Percentiles rank a stretch among this genome's conserved stretches.
Conservation (phyloP, 163 green algal species). For the Scenedesmus sp. region DNA sequence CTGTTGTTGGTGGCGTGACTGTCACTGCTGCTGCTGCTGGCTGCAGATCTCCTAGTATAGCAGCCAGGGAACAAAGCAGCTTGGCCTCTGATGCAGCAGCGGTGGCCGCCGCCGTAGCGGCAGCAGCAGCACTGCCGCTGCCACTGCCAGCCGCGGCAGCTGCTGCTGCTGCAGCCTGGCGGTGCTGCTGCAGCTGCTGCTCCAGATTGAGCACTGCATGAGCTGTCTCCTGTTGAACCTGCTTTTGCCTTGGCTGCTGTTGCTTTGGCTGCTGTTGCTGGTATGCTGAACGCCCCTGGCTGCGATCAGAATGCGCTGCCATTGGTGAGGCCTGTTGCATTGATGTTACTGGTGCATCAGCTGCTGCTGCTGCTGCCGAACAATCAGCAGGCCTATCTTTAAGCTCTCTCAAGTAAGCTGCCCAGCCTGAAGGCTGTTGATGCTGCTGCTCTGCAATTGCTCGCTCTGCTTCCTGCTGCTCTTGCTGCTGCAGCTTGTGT, state of each 20-base stretch:
- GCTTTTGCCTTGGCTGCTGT: background rate
- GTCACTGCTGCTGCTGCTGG: slow-evolving; percentile 4
- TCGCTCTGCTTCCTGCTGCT: background rate
- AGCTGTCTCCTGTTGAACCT: background rate
- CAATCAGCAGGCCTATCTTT: background rate
- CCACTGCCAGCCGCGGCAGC: background rate
- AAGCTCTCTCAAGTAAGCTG: background rate
- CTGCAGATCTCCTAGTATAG: background rate
- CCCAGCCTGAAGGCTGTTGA: background rate
- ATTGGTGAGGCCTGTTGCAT: no score
- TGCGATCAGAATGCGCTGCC: no score
- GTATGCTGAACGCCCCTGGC: no score
- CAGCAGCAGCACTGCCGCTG: background rate
- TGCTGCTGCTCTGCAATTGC: background rate
- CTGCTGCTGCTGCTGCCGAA: background rate
- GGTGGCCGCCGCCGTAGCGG: background rate
- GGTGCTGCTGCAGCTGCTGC: slow-evolving; percentile 23
- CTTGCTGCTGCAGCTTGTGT: background rate
- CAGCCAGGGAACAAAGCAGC: background rate
- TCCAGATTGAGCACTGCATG: background rate
- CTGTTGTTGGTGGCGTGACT: background rate
- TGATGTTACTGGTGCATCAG: background rate
- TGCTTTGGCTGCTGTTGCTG: background rate
- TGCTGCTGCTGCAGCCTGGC: background rate
- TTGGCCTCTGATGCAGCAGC: background rate